Evolutionary conservation across 768 basidiomycete genomes (phyloP).

Genomic region (Pleurotus salmoneostramineus): DNA sequence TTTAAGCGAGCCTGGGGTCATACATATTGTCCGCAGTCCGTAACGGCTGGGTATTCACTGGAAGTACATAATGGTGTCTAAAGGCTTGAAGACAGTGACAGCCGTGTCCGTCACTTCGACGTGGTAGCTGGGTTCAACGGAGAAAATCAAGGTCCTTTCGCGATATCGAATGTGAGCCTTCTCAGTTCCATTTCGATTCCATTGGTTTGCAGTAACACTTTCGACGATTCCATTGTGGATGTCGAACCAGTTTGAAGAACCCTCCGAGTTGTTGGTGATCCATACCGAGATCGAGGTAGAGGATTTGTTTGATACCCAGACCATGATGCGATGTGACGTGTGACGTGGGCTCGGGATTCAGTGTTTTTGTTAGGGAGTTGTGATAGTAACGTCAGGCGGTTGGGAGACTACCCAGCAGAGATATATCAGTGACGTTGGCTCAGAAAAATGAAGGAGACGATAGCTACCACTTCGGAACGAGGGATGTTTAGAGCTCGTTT

Average conservation of each 20-base stretch:
- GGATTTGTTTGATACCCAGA: neutral
- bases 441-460: too few species aligned
- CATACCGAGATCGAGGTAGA: neutral
- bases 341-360: too few species aligned
- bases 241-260: neutral
- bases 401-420: too few species aligned
- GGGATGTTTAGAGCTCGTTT: too few species aligned
- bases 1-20: too few species aligned
- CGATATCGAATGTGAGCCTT: neutral
- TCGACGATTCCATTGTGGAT: neutral
- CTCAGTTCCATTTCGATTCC: neutral
- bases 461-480: too few species aligned
- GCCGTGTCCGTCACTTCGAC: neutral
- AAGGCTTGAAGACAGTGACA: neutral
- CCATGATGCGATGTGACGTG: too few species aligned
- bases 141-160: neutral
- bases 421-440: too few species aligned
- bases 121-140: neutral
- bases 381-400: too few species aligned
- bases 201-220: neutral
- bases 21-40: too few species aligned
- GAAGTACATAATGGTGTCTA: neutral
- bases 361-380: too few species aligned
- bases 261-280: neutral
- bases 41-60: neutral